These are phyloP conservation scores for Powellomyces hirtus DNA, from an alignment of 192 early-diverging fungal genomes.

Conservation along the genomic window DNA sequence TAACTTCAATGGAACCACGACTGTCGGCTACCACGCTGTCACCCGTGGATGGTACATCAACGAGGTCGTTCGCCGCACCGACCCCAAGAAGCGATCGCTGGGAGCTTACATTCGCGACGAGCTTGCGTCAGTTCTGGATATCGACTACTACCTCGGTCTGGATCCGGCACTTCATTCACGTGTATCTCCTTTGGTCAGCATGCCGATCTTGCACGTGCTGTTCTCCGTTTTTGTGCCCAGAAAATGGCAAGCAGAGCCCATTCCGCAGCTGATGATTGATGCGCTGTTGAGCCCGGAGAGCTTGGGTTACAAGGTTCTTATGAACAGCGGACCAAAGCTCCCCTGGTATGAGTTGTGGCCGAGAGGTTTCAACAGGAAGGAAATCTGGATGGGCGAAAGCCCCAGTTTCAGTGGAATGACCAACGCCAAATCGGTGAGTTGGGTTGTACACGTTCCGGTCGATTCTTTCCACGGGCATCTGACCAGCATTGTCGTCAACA, in stretches of 20 bases:
- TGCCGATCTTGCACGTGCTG: conserved; percentile 43
- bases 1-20: conserved; percentile 55
- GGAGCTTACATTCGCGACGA: conserved; percentile 61
- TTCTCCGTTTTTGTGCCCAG: conserved; percentile 49
- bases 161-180: conserved; percentile 30
- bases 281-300: conserved; percentile 32
- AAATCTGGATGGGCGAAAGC: conserved; percentile 37
- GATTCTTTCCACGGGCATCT: background rate
- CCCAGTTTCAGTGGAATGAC: conserved; percentile 56
- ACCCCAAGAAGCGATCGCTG: conserved; percentile 56
- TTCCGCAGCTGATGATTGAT: conserved; percentile 18
- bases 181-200: conserved; percentile 48
- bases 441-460: too few relatives aligned
- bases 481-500: background rate
- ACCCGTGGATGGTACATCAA: conserved; percentile 73
- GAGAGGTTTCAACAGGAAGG: conserved; percentile 34
- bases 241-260: conserved; percentile 26
- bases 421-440: conserved; percentile 51
- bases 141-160: conserved; percentile 58
- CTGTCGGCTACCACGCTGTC: conserved; percentile 59
- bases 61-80: conserved; percentile 66
- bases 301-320: conserved; percentile 25
- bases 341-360: conserved; percentile 38
- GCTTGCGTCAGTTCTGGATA: conserved; percentile 46
- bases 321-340: conserved; percentile 28